These are phyloP conservation scores for Malus sieversii DNA, from an alignment of 306 rosid species.

Conservation along the genomic window DNA sequence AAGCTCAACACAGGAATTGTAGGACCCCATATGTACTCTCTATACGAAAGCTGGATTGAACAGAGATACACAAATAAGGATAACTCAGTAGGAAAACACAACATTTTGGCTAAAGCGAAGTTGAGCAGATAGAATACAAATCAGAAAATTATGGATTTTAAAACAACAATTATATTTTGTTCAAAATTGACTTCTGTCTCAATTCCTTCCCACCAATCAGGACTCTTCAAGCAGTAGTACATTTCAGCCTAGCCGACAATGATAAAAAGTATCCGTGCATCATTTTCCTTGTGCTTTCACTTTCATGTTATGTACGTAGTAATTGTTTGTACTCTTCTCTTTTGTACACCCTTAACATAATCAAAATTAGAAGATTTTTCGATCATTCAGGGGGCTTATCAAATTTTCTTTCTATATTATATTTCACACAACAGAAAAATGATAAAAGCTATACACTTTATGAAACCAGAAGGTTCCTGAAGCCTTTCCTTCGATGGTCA, in stretches of 20 bases:
- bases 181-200: no score
- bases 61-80: no score
- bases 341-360: not conserved
- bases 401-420: not conserved
- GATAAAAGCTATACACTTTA: not conserved
- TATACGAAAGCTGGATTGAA: no score
- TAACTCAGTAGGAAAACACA: no score
- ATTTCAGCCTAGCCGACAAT: not conserved
- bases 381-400: not conserved
- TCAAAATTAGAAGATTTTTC: not conserved
- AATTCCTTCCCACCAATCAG: no score
- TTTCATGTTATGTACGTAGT: not conserved
- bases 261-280: not conserved
- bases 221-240: not conserved
- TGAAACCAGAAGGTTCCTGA: not conserved
- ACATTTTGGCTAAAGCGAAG: no score
- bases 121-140: no score
- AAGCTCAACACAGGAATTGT: slow-evolving; percentile 33
- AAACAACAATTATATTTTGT: no score
- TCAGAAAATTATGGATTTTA: no score
- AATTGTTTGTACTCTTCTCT: not conserved
- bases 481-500: not conserved
- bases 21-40: slow-evolving; percentile 36
- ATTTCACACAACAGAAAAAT: not conserved
- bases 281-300: not conserved